phyloP scores from a whole-genome alignment of 208 protist genomes.

The Acanthamoeba rhysodes region DNA sequence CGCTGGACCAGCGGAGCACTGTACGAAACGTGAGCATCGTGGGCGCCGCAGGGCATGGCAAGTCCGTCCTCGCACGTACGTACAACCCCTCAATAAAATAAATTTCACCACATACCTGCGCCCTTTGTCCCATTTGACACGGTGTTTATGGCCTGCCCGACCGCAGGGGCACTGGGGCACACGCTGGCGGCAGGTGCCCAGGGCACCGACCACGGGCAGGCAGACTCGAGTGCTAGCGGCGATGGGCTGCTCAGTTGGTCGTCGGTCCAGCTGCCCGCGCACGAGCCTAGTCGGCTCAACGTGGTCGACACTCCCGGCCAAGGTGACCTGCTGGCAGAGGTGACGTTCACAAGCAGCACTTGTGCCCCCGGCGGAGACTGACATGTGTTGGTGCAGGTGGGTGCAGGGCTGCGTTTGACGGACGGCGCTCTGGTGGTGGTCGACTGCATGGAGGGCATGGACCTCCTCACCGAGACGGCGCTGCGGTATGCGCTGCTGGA shows the following conservation, averaged over 20 bases:
- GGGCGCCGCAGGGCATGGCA: slow-evolving; percentile 95
- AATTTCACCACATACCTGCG: background rate
- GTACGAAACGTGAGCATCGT: slow-evolving; percentile 96
- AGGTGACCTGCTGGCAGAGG: slow-evolving; percentile 99
- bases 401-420: slow-evolving; percentile 98
- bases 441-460: slow-evolving; percentile 99
- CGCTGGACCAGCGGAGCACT: slow-evolving; percentile 89
- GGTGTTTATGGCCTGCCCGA: too few species aligned
- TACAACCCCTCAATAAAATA: background rate
- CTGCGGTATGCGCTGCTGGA: slow-evolving; percentile 98
- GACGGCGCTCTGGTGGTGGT: slow-evolving; percentile 99
- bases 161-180: too few species aligned
- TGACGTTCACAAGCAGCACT: slow-evolving; percentile 89
- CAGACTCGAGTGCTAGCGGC: slow-evolving; percentile 89
- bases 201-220: too few species aligned
- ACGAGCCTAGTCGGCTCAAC: slow-evolving; percentile 96
- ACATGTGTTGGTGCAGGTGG: background rate
- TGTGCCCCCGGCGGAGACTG: too few species aligned
- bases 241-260: slow-evolving; percentile 98
- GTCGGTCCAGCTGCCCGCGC: slow-evolving; percentile 91
- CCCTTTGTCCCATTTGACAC: background rate
- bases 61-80: slow-evolving; percentile 97
- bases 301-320: slow-evolving; percentile 98
- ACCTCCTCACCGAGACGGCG: slow-evolving; percentile 99
- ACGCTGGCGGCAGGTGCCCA: too few species aligned